Base-by-base conservation (phyloP, 495 filamentous ascomycete genomes). In the Cercophora sp. region DNA sequence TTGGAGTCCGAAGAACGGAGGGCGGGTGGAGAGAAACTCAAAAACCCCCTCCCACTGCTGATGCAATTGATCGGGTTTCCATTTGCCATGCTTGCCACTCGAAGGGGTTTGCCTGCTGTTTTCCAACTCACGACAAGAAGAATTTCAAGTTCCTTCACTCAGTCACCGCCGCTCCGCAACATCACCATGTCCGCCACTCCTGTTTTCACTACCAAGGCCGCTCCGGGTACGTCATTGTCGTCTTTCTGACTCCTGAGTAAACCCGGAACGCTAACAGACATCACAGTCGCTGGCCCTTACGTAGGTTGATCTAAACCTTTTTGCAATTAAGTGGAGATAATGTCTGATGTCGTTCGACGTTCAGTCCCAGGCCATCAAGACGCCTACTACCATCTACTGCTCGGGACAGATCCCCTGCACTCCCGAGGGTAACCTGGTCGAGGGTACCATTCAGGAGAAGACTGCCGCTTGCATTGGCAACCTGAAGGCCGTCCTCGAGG, bases 321-420 rank as follows among this genome's bases (percentile, higher is more conserved):
- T 19, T 27, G n/a, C n/a, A 26, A 41, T 6, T 19, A 31, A 42
- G 40, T 13, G 40, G 31, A 52, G 8, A 41, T 31, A 54, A 61
- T 39, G 62, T 29, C 32, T 36, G 20, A 55, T 15, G 16, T 36
- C 24, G 37, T 43, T 32, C 29, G 29, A n/a, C n/a, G 29, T 13
- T 15, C 48, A 96, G 88, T 89, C 90, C 62, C 92, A 96, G 76
- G 89, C 89, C 60, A 86, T 96, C 75, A 83, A 83, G 58, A 90
- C 90, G 49, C 84, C 88, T 50, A 80, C 80, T 42, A 78, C 85
- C 59, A 85, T 96, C 75, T 97, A 88, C 79, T 85, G 91, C 73
- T 96, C 92, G 5, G 92, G 92, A 64, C 90, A 93, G 70, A 91
- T 96, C 59, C 92, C 90, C 56, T 85, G 86, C 55, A 86, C 90